phyloP scores from a whole-genome alignment of 495 filamentous ascomycete genomes.

The Trichoderma parareesei region DNA sequence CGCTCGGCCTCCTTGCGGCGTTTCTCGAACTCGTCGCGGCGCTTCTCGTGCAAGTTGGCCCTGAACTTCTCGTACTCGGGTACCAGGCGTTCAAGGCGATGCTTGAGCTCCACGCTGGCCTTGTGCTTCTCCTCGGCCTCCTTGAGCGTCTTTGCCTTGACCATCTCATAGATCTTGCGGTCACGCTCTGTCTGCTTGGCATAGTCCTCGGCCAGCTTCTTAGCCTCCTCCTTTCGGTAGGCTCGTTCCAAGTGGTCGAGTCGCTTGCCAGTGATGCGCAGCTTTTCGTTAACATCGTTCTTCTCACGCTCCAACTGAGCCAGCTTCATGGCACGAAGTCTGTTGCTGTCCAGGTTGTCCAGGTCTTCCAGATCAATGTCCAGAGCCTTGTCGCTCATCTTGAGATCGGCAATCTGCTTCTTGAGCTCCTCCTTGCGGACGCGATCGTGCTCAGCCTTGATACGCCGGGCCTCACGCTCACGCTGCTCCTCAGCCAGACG shows the following conservation, averaged over 20 bases:
- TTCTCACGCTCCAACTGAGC: conserved; percentile 96
- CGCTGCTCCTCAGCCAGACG: conserved; percentile 84
- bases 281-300: conserved; percentile 81
- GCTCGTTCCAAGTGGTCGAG: conserved; percentile 97
- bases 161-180: conserved; percentile 66
- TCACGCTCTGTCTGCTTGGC: conserved; percentile 76
- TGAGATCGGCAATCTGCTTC: conserved; percentile 91
- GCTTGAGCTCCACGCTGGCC: conserved; percentile 85
- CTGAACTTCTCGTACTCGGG: conserved; percentile 74
- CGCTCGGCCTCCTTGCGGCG: conserved; percentile 79
- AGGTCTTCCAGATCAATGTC: conserved; percentile 69
- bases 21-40: conserved; percentile 93
- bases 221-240: conserved; percentile 87
- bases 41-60: conserved; percentile 68
- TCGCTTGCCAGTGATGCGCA: conserved; percentile 86
- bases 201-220: conserved; percentile 83
- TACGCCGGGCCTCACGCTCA: conserved; percentile 79
- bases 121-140: conserved; percentile 78
- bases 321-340: conserved; percentile 87
- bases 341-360: conserved; percentile 78
- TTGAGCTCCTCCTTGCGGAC: conserved; percentile 90
- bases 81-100: conserved; percentile 76
- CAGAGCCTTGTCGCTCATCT: conserved; percentile 67
- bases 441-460: conserved; percentile 82
- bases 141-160: conserved; percentile 65